Evolutionary conservation across 2,329 filamentous ascomycete species (phyloP), one percentile per base, ranked within the genome.

Genomic region (Cytospora paraplurivora): DNA sequence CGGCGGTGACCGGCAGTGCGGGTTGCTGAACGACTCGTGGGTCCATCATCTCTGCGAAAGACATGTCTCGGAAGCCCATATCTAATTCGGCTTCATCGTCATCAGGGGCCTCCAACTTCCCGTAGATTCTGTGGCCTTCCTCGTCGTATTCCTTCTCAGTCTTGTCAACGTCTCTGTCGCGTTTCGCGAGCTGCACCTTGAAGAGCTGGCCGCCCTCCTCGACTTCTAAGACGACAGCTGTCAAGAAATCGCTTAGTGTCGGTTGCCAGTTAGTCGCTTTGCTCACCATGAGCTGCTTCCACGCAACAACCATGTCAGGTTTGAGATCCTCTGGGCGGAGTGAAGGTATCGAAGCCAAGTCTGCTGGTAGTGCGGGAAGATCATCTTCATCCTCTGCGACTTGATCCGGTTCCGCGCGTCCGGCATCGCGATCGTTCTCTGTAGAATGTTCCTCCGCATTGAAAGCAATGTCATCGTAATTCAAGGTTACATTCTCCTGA

Each of bases 71-170:
- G 56, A 83, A 78, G 1, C 89, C 89, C 65, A 88, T 82, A 62
- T 89, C 83, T 11, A 76, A 77, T 0, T 84, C 84, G 13, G 85
- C 82, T 87, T 86, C 85, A 7, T 87, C 82, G 8, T 85, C 78
- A 12, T 85, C 84, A 0, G 89, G 88, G 69, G 87, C 87, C 70
- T 96, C 92, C 68, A 96, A 95, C 63, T 88, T 90, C 66, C 84
- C 87, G 69, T 94, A 96, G 11, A 92, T 76, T 11, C 92, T 83
- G 66, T 89, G 81, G 0, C 92, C 92, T 47, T 83, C 76, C 12
- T 86, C 81, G 68, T 94, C 87, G 67, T 87, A 87, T 19, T 76
- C 73, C 70, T 84, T 88, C 67, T 87, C 78, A 59, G 82, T 84
- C 65, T 79, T 73, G 60, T 84, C 81, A 6, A 81, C 75, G 13